Evolutionary conservation across 495 filamentous ascomycete genomes (phyloP).

Genomic region (Choiromyces venosus): DNA sequence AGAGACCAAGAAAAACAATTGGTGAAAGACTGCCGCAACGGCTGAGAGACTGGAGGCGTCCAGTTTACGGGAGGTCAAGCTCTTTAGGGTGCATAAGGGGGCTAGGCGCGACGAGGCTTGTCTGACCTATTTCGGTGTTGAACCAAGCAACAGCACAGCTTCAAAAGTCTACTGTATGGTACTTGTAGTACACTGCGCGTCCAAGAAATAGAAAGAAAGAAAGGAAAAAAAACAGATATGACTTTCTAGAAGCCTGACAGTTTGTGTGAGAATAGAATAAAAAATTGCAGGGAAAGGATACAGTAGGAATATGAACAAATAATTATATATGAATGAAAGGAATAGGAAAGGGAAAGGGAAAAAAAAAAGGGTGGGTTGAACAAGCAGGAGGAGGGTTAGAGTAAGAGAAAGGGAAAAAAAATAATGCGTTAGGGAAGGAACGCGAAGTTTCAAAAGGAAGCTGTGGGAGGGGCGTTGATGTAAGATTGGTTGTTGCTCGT

Average conservation of each 20-base stretch:
- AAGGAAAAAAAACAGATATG: background rate
- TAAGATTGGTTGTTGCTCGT: background rate
- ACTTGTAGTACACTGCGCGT: background rate
- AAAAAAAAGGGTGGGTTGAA: background rate
- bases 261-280: background rate
- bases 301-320: background rate
- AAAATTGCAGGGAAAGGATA: background rate
- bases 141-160: background rate
- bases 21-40: background rate
- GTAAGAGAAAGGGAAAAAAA: background rate
- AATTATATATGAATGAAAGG: background rate
- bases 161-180: background rate
- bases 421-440: background rate
- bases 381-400: background rate
- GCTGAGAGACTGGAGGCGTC: background rate
- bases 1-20: background rate
- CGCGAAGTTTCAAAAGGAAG: background rate
- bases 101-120: background rate
- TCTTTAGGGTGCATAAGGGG: background rate
- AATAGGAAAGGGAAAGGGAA: background rate
- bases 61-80: background rate
- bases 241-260: background rate
- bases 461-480: background rate
- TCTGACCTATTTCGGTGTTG: background rate
- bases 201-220: background rate